phyloP scores from a whole-genome alignment of 2,329 filamentous ascomycete species.

The Fusarium avenaceum region DNA sequence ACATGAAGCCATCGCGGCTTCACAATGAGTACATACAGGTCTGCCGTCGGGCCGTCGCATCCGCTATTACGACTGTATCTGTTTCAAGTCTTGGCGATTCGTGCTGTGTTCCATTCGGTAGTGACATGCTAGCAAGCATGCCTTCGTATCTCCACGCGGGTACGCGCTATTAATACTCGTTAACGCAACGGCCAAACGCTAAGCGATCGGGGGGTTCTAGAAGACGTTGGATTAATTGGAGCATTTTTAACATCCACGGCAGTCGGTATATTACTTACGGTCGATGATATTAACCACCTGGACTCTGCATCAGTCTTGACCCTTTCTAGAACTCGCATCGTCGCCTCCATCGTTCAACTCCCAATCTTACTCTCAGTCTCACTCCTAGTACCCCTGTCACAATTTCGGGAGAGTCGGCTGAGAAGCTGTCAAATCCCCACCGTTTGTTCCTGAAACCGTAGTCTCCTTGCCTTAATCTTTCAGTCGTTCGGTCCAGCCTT shows the following conservation, averaged over 20 bases:
- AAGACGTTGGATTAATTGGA: constrained; percentile 12
- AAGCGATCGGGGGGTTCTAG: constrained; percentile 23
- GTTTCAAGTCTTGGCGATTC: constrained; percentile 18
- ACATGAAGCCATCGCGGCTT: constrained; percentile 26
- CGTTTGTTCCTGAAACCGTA: constrained; percentile 48
- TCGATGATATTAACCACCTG: constrained; percentile 31
- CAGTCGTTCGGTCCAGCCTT: constrained; percentile 41
- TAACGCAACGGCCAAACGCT: constrained; percentile 9
- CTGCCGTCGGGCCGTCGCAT: constrained; percentile 29
- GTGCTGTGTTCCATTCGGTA: constrained; percentile 28
- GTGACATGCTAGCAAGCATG: not conserved
- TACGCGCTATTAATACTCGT: no score
- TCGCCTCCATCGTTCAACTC: constrained; percentile 19
- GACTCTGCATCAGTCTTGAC: constrained; percentile 35
- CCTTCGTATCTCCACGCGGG: not conserved
- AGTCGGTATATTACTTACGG: not conserved
- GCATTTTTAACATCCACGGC: constrained; percentile 11
- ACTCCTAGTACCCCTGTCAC: constrained; percentile 30
- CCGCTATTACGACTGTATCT: constrained; percentile 16
- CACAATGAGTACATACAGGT: constrained; percentile 8
- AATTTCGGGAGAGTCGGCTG: constrained; percentile 45
- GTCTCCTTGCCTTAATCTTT: constrained; percentile 41
- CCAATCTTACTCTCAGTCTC: constrained; percentile 14
- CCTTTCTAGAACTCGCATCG: constrained; percentile 23
- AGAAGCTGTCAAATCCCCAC: constrained; percentile 39